Base-by-base conservation (phyloP, 345 rosid genomes). In the Corchorus olitorius region DNA sequence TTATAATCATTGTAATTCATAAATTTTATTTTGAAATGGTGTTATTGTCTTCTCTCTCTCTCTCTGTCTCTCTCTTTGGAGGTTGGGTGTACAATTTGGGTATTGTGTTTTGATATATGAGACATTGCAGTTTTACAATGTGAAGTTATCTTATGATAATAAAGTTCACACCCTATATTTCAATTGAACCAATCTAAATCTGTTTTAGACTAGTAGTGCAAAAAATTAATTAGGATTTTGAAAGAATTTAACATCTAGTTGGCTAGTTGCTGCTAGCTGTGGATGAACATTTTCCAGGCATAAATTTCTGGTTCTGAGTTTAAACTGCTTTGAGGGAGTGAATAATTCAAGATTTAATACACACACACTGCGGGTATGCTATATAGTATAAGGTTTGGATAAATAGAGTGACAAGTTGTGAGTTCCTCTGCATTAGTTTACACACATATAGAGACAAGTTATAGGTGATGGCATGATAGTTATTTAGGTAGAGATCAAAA, bases 291-390 rank as follows among this genome's bases (percentile, higher is more conserved):
- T 39, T 17, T 64, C 39, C 17, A 37, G 46, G 49, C 37, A 39
- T 65, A 27, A 27, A 27, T 17, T 65, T 65, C 69, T 65, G 13
- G 22, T 41, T 65, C 50, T n/a, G 69, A 39, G 6, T 65, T 65
- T 65, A 27, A 3, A n/a, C 33, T 41, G n/a, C 50, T 65, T 65
- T 41, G 0, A 8, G 11, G 5, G 49, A 65, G 27, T 37, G 6
- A 39, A 7, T 65, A 41, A 9, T 64, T 64, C n/a, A 37, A 37
- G 68, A 39, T 39, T 37, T 37, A 17, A 37, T 34, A 64, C 17
- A 1, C 5, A 37, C 5, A 22, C 4, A 10, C 39, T 64, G 20
- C 17, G 49, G 39, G 20, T 37, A 3, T 64, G 12, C 17, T 37
- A 39, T 39, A 0, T 35, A n/a, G 17, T 1, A 16, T 48, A 48